Conservation (phyloP, 2,329 filamentous ascomycete species). For the Scedosporium apiospermum region DNA sequence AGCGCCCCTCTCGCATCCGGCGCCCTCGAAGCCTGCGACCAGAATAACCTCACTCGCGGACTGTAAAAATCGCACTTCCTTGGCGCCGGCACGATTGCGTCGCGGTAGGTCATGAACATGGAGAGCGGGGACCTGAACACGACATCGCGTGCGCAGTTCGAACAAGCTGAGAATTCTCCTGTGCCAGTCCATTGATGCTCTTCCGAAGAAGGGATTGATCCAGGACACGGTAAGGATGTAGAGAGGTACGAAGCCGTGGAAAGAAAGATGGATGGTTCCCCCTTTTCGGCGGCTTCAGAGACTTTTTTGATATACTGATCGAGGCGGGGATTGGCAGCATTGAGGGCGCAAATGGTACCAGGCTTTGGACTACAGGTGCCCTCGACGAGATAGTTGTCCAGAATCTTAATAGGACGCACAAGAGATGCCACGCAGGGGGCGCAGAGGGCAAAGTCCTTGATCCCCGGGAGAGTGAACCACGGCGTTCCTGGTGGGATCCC, state of each 20-base stretch:
- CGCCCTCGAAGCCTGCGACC: not conserved
- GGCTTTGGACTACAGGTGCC: not conserved
- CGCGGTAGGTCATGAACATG: slow-evolving; percentile 6
- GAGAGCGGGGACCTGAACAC: slow-evolving; percentile 1
- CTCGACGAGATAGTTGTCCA: not conserved
- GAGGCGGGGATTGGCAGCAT: slow-evolving; percentile 3
- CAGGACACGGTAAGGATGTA: not conserved
- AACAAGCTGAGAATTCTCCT: slow-evolving; percentile 5
- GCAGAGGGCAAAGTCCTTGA: slow-evolving; percentile 3
- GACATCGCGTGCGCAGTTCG: slow-evolving; percentile 6
- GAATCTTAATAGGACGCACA: slow-evolving; percentile 1
- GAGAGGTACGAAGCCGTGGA: slow-evolving; percentile 5
- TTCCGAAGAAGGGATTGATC: not conserved
- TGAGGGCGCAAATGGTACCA: slow-evolving; percentile 2
- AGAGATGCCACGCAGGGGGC: slow-evolving; percentile 1
- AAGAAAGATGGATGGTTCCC: slow-evolving; percentile 2
- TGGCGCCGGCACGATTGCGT: not conserved
- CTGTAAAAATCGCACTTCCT: slow-evolving; percentile 5
- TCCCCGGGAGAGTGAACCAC: slow-evolving; percentile 3
- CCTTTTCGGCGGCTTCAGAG: slow-evolving; percentile 6
- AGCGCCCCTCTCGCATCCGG: not conserved
- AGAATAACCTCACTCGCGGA: slow-evolving; percentile 2
- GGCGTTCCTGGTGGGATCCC: not conserved
- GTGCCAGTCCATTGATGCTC: slow-evolving; percentile 1
- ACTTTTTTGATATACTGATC: slow-evolving; percentile 7